phyloP scores from a whole-genome alignment of 192 early-diverging fungal genomes.

The Haplosporangium gracile region DNA sequence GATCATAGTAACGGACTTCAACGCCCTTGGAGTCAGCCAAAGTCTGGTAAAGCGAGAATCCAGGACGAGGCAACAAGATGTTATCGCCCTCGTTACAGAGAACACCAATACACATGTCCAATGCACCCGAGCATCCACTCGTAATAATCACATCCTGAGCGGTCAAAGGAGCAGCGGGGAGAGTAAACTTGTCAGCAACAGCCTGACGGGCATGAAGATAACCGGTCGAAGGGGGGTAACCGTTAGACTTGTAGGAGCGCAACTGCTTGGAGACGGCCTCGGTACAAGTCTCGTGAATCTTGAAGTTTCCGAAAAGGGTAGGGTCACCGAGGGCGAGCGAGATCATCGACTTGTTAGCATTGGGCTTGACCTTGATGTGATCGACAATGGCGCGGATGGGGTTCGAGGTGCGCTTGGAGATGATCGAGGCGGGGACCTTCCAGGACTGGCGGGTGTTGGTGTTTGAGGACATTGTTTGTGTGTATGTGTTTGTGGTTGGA shows the following conservation, averaged over 20 bases:
- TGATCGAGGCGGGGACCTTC: slow-evolving; percentile 72
- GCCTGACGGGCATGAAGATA: slow-evolving; percentile 76
- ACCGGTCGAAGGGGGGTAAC: slow-evolving; percentile 85
- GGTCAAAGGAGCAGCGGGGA: slow-evolving; percentile 77
- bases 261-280: slow-evolving; percentile 80
- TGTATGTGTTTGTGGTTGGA: not conserved
- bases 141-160: slow-evolving; percentile 84
- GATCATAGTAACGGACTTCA: slow-evolving; percentile 84
- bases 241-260: slow-evolving; percentile 82
- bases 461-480: slow-evolving; percentile 34
- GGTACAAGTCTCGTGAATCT: slow-evolving; percentile 74
- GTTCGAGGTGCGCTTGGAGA: slow-evolving; percentile 83
- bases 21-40: slow-evolving; percentile 81
- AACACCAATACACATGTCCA: slow-evolving; percentile 79
- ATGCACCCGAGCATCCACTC: slow-evolving; percentile 84
- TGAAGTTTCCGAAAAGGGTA: slow-evolving; percentile 93
- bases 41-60: slow-evolving; percentile 90
- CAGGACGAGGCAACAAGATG: slow-evolving; percentile 87
- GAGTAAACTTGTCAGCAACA: slow-evolving; percentile 77
- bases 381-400: slow-evolving; percentile 91
- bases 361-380: slow-evolving; percentile 77
- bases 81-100: slow-evolving; percentile 86
- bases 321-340: slow-evolving; percentile 85
- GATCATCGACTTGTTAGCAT: slow-evolving; percentile 71
- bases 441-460: slow-evolving; percentile 49